These are phyloP conservation scores for Echria macrotheca DNA, from an alignment of 495 filamentous ascomycete species.

Conservation along the genomic window DNA sequence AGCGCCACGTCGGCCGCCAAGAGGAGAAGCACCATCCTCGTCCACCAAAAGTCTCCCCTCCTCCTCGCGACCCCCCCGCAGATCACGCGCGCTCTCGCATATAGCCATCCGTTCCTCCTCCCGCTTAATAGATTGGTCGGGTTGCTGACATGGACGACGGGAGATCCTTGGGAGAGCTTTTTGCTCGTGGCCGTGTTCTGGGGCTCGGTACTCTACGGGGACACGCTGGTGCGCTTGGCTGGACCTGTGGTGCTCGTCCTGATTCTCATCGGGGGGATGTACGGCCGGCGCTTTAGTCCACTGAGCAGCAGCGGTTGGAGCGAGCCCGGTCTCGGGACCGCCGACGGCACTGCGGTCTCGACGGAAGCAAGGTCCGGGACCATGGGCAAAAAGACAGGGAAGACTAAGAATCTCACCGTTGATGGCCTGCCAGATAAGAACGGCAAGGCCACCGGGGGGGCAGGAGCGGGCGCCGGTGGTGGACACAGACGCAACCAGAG, in stretches of 20 bases:
- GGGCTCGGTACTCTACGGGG: slow-evolving; percentile 79
- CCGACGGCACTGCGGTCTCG: slow-evolving; percentile 10
- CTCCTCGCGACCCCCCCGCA: slow-evolving; percentile 90
- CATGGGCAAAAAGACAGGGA: slow-evolving; percentile 17
- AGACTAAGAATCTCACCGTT: slow-evolving; percentile 29
- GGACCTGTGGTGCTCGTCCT: slow-evolving; percentile 80
- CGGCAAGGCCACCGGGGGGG: slow-evolving; percentile 34
- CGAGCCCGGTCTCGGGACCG: slow-evolving; percentile 29
- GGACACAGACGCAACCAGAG: slow-evolving; percentile 38
- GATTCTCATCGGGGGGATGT: slow-evolving; percentile 84
- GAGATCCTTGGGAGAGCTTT: slow-evolving; percentile 95
- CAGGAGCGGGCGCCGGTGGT: slow-evolving; percentile 37
- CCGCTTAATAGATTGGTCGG: slow-evolving; percentile 79
- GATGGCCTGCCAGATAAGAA: slow-evolving; percentile 43
- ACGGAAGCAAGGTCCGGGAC: slow-evolving; percentile 17
- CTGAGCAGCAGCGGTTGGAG: slow-evolving; percentile 79
- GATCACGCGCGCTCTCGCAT: slow-evolving; percentile 85
- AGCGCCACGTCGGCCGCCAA: slow-evolving; percentile 60
- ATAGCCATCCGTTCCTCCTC: slow-evolving; percentile 87
- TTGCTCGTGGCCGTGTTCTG: slow-evolving; percentile 79
- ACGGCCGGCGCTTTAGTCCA: slow-evolving; percentile 81
- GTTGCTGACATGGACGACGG: slow-evolving; percentile 86
- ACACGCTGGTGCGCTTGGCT: slow-evolving; percentile 66
- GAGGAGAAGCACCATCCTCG: slow-evolving; percentile 82
- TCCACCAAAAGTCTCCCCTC: slow-evolving; percentile 93